Conservation (phyloP, 129 eudicot species). For the Tanacetum coccineum region DNA sequence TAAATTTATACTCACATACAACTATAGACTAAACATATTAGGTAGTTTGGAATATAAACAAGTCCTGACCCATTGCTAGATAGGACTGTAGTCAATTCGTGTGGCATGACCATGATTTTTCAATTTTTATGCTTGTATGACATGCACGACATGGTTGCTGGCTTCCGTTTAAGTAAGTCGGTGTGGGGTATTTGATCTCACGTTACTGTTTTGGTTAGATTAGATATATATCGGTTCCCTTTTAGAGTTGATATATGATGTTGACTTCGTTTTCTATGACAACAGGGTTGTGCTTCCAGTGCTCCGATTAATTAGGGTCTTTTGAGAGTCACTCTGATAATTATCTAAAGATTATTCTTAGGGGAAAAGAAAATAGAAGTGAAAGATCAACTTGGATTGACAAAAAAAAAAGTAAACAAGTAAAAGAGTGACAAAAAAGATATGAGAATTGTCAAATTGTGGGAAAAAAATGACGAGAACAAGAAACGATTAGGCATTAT, state of each 20-base stretch:
- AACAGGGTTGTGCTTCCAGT: slow-evolving; percentile 1
- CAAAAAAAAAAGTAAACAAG: background rate
- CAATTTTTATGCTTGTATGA: background rate
- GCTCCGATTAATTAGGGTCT: background rate
- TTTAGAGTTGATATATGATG: background rate
- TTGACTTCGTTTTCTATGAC: background rate
- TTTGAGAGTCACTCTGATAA: background rate
- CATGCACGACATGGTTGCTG: background rate
- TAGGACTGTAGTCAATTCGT: background rate
- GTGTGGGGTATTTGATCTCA: background rate
- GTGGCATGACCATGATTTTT: background rate
- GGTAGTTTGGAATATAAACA: background rate
- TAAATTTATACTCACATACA: background rate
- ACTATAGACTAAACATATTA: background rate
- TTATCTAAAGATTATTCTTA: background rate
- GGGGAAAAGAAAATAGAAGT: background rate
- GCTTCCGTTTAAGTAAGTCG: background rate
- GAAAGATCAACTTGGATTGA: background rate
- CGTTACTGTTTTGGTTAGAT: background rate
- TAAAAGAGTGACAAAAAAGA: background rate
- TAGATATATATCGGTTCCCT: background rate
- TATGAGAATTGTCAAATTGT: slow-evolving; percentile 10
- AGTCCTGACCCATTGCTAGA: background rate
- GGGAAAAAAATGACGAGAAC: slow-evolving; percentile 10
- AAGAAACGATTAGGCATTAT: slow-evolving; percentile 10